Percentiles rank a stretch among this genome's conserved stretches.
These are phyloP conservation scores for Fusarium sublunatum DNA, from an alignment of 2,329 filamentous ascomycete species.

Conservation along the genomic window DNA sequence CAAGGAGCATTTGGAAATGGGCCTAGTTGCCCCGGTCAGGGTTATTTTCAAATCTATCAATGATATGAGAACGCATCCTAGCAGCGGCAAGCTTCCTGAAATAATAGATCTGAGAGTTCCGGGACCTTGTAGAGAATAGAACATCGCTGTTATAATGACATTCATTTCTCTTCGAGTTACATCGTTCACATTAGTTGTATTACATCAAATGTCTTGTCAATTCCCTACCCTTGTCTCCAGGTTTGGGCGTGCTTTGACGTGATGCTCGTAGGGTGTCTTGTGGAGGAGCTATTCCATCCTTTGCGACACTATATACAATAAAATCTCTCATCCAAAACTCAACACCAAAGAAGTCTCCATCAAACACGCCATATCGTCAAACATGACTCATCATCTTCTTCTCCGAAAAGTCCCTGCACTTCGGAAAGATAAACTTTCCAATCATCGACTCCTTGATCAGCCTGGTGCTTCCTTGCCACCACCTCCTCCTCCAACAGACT, in stretches of 20 bases:
- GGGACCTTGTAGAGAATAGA: no score
- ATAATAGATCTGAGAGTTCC: slow-evolving; percentile 9
- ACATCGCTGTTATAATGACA: no score
- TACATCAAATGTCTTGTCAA: no score
- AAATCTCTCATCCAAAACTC: neutral
- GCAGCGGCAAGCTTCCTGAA: slow-evolving; percentile 7
- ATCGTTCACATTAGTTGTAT: no score
- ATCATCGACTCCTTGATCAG: neutral
- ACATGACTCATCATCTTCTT: neutral
- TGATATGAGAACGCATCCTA: slow-evolving; percentile 1
- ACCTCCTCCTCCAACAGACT: neutral
- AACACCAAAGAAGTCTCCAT: neutral
- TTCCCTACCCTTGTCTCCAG: no score
- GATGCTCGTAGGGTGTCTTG: no score
- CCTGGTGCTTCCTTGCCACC: neutral
- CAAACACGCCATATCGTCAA: neutral
- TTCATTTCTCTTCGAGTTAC: no score
- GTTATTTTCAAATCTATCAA: slow-evolving; percentile 6
- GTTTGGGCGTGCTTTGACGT: no score
- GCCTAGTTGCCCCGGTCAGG: neutral
- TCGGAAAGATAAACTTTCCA: neutral
- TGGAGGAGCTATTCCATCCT: no score
- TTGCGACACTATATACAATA: neutral
- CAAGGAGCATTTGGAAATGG: slow-evolving; percentile 9
- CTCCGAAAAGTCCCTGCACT: neutral